Evolutionary conservation across 176 grass and related monocot genomes (phyloP), one percentile per base, ranked within the genome.

Genomic region (Carex kokanica): DNA sequence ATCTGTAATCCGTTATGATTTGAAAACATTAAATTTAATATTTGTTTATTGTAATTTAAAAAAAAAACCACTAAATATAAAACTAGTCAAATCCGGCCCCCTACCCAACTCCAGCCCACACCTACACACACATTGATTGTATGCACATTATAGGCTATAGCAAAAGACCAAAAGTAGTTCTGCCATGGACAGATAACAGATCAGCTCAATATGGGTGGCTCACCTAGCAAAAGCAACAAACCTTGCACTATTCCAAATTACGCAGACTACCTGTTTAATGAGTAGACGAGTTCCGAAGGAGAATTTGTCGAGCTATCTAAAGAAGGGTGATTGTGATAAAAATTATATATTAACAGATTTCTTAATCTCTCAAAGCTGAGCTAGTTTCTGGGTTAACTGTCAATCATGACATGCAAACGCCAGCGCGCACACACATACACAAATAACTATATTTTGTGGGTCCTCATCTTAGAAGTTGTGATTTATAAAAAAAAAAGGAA

Each of bases 141-240:
- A 64, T 10, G 9, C 9, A 38, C 7, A 43, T 40, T 40, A 40
- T 40, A 40, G 36, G 43, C 8, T 45, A 3, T 64, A 29, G 24
- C 61, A 64, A 64, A 64, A 64, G 61, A 64, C 61, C 61, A 64
- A 64, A 59, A 31, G 61, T 64, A 64, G 61, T 64, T 64, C 61
- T 64, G 61, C 24, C 24, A 31, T 64, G 24, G 24, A 64, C 61
- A 64, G 61, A 64, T 64, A 64, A 31, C n/a, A n/a, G n/a, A n/a
- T 0, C 25, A 27, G 60, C 60, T 63, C 60, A 27, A 6, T 38
- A 38, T 38, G 3, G 24, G 24, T 24, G 60, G 20, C 60, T 63
- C 60, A 64, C 60, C 21, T 25, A 64, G 24, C 61, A 14, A 64
- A 64, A 31, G 13, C 61, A 64, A 64, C 5, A 6, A 38, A 38